Evolutionary conservation across 1,284 basidiomycete genomes (phyloP), one percentile per base, ranked within the genome.

Genomic region (Sphaerobolus stellatus): DNA sequence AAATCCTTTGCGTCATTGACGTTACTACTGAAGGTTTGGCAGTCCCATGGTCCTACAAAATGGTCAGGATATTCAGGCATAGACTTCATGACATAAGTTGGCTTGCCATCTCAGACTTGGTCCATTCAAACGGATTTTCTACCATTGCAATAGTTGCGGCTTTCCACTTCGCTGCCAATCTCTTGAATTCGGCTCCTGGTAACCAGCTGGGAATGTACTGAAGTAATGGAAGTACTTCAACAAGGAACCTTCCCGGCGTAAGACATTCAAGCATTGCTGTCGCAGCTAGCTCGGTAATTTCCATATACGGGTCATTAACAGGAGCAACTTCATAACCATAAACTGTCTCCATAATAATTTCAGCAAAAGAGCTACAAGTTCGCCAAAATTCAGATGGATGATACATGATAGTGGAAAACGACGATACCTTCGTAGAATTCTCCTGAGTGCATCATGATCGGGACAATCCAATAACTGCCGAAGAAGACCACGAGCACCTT

Each of bases 311-410:
- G 58, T 86, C 85, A 25, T 78, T 67, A 29, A 70, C 63, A 57
- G 83, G 80, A 58, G 77, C 75, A 41, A 80, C 74, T 57, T 82
- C 73, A 62, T 86, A 85, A 4, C 83, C 85, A 61, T 86, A 78
- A 18, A 41, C 62, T 4, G 76, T 29, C 11, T 40, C 33, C 28
- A 49, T n/a, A 20, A 49, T 34, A 11, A 36, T 36, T 11, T 49
- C 18, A 6, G 48, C 48, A 9, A 28, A 18, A 29, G 48, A n/a
- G n/a, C n/a, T n/a, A 36, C 38, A 33, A 29, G 13, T 49, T 9
- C 33, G 9, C 18, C 29, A 9, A 8, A 9, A 49, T 20, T 20
- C 22, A n/a, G 9, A 22, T 33, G 11, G 48, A 33, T 20, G n/a
- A n/a, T n/a, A n/a, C n/a, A n/a, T n/a, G n/a, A n/a, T n/a, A n/a